Base-by-base conservation (phyloP, 75 land plant genomes). In the Adiantum capillusveneris region DNA sequence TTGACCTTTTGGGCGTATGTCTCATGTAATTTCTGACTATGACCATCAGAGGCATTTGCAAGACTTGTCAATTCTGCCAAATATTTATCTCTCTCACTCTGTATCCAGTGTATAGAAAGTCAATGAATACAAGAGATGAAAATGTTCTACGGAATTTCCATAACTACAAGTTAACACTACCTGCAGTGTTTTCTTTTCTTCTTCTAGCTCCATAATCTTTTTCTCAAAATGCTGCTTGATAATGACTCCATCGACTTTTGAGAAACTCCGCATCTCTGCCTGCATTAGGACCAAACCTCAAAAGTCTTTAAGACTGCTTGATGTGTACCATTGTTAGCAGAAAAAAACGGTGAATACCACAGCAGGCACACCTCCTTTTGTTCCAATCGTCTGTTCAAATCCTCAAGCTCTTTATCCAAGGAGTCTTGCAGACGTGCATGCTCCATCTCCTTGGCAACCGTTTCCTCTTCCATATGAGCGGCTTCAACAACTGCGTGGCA, bases 221-320 rank as follows among this genome's bases (percentile, higher is more conserved):
- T 86, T 95, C 69, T 95, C 99, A 76, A 82, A 95, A 60, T 95
- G 97, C 53, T 83, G 96, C 79, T 90, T 90, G 21, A 94, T 65
- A 39, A 90, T 72, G 30, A 84, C 56, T 0, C 84, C 79, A 65
- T 94, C 91, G 26, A 7, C 46, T 56, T 61, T 73, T 56, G 75
- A 29, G 57, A 82, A 82, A 31, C 63, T 63, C 58, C 82, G 90
- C 92, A 95, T 95, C 67, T 95, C 99, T 52, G 96, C 97, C 99
- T 95, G 64, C 19, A n/a, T n/a, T n/a, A n/a, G n/a, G n/a, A n/a
- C n/a, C n/a, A n/a, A n/a, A n/a, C n/a, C n/a, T n/a, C n/a, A n/a
- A n/a, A n/a, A n/a, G n/a, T n/a, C n/a, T n/a, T n/a, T n/a, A n/a
- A n/a, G n/a, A n/a, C n/a, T n/a, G n/a, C n/a, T n/a, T n/a, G n/a